Base-by-base conservation (phyloP, 2,329 filamentous ascomycete genomes). In the Lecanoromycetidae sp. region DNA sequence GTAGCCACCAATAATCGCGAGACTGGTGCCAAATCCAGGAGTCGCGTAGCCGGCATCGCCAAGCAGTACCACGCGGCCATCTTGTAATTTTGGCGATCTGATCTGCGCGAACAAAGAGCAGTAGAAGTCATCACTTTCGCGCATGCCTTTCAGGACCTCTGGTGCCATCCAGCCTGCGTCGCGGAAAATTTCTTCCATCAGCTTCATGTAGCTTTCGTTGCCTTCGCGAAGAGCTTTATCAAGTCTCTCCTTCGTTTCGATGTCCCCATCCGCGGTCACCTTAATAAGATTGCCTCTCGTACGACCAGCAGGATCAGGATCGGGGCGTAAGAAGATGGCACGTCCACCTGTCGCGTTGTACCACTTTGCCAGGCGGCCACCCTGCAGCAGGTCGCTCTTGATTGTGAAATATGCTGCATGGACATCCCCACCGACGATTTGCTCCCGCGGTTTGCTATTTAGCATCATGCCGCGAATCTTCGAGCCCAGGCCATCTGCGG, bases 1-100 rank as follows among this genome's bases (percentile, higher is more conserved):
- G 54, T 79, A 79, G 0, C 74, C 72, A 0, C 64, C 65, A 3
- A 61, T 54, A 2, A 68, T 53, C 13, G 59, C 58, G 2, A 54
- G 53, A 1, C 56, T 64, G 1, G 64, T 67, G 1, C 65, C 66
- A 37, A 60, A 52, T 4, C 62, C 66, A 1, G 56, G 64, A 1
- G 61, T 55, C 33, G 23, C 52, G 33, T 49, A 55, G 7, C 51
- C 54, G 15, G 54, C 48, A 50, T 56, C 54, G 10, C 54, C 54
- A 17, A 56, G 34, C 26, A 53, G 39, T 9, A 43, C 51, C 13
- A 56, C 51, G 8, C 54, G 48, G 10, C 42, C 19, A 19, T 54
- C 34, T 33, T 49, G 48, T 51, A 54, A 49, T 34, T 39, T 54
- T 13, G 30, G 26, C 17, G 54, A 40, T 42, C 49, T 56, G 39